Evolutionary conservation across 208 protist genomes (phyloP).

Genomic region (Trypanosomatidae sp.): DNA sequence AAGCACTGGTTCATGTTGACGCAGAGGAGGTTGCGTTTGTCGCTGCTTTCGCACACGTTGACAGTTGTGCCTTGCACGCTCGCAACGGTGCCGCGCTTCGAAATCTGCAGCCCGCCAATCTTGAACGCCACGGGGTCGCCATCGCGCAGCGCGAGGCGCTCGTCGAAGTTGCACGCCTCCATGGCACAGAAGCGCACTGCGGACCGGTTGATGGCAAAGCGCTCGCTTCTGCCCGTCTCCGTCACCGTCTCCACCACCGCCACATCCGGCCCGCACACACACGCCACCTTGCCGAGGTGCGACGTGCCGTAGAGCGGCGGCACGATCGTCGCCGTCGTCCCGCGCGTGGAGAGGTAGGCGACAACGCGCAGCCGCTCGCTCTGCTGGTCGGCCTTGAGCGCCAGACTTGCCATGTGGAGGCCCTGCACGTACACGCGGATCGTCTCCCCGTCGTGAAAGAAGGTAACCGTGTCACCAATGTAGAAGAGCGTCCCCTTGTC

Average conservation of each 20-base stretch:
- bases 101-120: slow-evolving; percentile 49
- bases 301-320: slow-evolving; percentile 74
- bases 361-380: slow-evolving; percentile 51
- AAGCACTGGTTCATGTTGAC: slow-evolving; percentile 63
- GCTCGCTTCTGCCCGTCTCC: slow-evolving; percentile 16
- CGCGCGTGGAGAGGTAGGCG: slow-evolving; percentile 65
- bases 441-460: slow-evolving; percentile 33
- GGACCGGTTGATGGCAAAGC: slow-evolving; percentile 50
- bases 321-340: slow-evolving; percentile 65
- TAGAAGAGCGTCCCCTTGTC: slow-evolving; percentile 53
- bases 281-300: slow-evolving; percentile 62
- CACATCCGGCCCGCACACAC: slow-evolving; percentile 57
- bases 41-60: slow-evolving; percentile 60
- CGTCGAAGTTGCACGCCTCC: slow-evolving; percentile 28
- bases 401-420: slow-evolving; percentile 22
- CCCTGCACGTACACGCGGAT: slow-evolving; percentile 51
- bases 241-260: slow-evolving; percentile 64
- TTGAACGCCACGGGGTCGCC: slow-evolving; percentile 64
- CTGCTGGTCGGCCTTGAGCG: slow-evolving; percentile 27
- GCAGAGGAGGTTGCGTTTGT: slow-evolving; percentile 52
- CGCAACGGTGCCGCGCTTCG: slow-evolving; percentile 58
- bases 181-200: slow-evolving; percentile 82
- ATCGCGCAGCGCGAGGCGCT: slow-evolving; percentile 26
- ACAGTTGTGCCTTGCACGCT: slow-evolving; percentile 31
- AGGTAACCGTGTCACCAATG: slow-evolving; percentile 82